phyloP scores from a whole-genome alignment of 2,329 filamentous ascomycete genomes.

The Graphilbum ipis-grandicollis region DNA sequence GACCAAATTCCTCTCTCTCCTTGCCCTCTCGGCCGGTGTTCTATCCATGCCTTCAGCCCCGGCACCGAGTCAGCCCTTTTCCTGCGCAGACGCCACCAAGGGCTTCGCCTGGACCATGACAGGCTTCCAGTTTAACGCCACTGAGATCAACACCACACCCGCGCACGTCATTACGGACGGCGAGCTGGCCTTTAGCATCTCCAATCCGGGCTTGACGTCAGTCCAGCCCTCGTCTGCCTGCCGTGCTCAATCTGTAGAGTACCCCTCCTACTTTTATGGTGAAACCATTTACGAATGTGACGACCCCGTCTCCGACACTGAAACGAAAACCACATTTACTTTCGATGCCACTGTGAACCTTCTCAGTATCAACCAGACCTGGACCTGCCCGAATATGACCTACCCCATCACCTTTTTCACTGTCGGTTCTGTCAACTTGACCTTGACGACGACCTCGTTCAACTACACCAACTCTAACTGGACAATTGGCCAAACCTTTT shows the following conservation, averaged over 20 bases:
- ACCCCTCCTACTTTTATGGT: neutral
- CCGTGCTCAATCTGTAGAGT: neutral
- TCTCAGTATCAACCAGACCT: neutral
- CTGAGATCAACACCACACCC: neutral
- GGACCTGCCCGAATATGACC: neutral
- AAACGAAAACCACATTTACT: neutral
- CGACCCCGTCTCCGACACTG: neutral
- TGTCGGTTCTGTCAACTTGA: neutral
- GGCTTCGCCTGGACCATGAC: neutral
- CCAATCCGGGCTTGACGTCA: neutral
- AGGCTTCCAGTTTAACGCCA: neutral
- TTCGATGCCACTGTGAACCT: neutral
- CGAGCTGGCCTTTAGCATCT: neutral
- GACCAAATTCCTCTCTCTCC: neutral
- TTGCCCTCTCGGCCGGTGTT: neutral
- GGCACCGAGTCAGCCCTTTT: neutral
- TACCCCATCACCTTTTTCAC: neutral
- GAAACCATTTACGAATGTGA: neutral
- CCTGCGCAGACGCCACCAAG: neutral
- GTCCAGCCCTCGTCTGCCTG: neutral
- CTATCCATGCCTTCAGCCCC: neutral
- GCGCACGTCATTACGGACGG: neutral
- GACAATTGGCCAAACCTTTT: too few species aligned
- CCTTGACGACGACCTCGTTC: too few species aligned
- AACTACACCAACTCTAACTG: too few species aligned